Conservation (phyloP, 2,329 filamentous ascomycete species). For the Akanthomyces lecanii region DNA sequence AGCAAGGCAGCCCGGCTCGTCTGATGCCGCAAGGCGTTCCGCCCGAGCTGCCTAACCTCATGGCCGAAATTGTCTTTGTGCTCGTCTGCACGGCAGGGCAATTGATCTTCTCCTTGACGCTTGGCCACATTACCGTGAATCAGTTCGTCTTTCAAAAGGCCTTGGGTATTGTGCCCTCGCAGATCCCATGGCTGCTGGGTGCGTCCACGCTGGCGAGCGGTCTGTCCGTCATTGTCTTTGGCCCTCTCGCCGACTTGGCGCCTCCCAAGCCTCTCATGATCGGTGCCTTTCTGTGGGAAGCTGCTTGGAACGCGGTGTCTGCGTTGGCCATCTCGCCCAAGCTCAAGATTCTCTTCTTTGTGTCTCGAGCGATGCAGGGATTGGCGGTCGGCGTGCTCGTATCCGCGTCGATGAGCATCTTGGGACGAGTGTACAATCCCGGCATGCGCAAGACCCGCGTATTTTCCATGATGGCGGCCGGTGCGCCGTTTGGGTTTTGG, state of each 20-base stretch:
- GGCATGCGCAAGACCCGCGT: conserved; percentile 16
- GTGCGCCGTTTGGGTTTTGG: conserved; percentile 16
- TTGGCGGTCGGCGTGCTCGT: conserved; percentile 17
- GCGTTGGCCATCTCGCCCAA: conserved; percentile 10
- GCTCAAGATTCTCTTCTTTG: conserved; percentile 16
- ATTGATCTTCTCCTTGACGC: conserved; percentile 15
- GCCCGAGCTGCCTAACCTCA: conserved; percentile 14
- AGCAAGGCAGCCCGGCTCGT: conserved; percentile 15
- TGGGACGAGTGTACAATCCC: conserved; percentile 17
- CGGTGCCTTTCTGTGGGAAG: conserved; percentile 16
- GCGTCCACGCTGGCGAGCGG: conserved; percentile 16
- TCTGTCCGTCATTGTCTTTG: conserved; percentile 17
- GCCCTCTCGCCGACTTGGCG: conserved; percentile 17
- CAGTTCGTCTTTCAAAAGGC: conserved; percentile 15
- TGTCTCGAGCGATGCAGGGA: conserved; percentile 15
- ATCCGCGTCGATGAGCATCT: conserved; percentile 16
- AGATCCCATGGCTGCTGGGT: conserved; percentile 17
- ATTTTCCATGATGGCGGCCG: conserved; percentile 17
- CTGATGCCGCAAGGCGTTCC: conserved; percentile 16
- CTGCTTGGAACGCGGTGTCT: conserved; percentile 16
- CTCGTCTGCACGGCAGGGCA: conserved; percentile 16
- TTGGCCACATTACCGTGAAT: conserved; percentile 17
- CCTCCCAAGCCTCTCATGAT: conserved; percentile 18
- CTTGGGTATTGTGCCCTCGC: conserved; percentile 14
- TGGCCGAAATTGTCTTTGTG: conserved; percentile 17